phyloP scores from a whole-genome alignment of 2,329 filamentous ascomycete genomes.

The Fusarium sp. region DNA sequence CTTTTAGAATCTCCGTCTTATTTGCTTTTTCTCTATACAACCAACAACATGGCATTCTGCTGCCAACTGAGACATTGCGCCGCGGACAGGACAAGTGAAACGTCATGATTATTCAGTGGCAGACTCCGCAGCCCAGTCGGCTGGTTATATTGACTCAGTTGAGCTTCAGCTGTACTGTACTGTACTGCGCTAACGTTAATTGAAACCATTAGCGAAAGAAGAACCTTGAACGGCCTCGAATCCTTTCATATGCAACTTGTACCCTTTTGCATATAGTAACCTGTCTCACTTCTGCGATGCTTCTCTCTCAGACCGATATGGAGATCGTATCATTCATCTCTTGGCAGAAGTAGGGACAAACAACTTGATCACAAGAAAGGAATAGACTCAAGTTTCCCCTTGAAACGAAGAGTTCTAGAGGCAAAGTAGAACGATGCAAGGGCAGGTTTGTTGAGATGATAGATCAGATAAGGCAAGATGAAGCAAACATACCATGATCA shows the following conservation, averaged over 20 bases:
- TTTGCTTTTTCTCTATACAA: background rate
- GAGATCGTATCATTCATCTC: conserved; percentile 10
- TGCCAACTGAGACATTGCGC: background rate
- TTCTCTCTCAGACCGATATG: conserved; percentile 35
- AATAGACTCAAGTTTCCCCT: background rate
- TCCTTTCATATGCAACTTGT: background rate
- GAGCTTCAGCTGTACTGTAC: background rate
- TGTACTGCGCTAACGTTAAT: background rate
- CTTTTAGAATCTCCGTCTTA: background rate
- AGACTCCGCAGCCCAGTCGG: background rate
- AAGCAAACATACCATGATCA: background rate
- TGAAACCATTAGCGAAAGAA: background rate
- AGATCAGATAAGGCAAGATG: conserved; percentile 10
- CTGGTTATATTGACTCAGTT: background rate
- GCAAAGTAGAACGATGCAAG: conserved; percentile 11
- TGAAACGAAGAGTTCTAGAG: background rate
- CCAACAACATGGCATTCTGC: background rate
- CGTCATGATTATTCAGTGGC: background rate
- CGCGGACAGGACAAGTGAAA: background rate
- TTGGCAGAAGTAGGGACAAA: background rate
- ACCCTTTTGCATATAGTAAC: background rate
- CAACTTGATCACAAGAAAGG: background rate
- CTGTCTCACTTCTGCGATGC: background rate
- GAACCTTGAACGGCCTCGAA: background rate
- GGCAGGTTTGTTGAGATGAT: conserved; percentile 5